These are phyloP conservation scores for Aegilops longissima DNA, from an alignment of 176 grass and related monocot species.

Conservation along the genomic window DNA sequence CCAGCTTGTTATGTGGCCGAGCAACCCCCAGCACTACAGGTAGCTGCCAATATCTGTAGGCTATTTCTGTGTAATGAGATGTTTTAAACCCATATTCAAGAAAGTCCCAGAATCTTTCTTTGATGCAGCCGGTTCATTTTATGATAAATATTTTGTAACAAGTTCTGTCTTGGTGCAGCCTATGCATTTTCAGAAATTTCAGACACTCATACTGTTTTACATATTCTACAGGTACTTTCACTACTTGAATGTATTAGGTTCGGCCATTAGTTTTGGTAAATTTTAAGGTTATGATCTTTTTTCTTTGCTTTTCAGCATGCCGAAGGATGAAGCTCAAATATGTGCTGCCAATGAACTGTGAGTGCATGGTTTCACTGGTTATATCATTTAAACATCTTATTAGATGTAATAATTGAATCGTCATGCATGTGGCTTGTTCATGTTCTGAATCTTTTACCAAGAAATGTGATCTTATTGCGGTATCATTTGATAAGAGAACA, in stretches of 20 bases:
- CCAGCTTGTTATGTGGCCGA: slow-evolving; percentile 77
- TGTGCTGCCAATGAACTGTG: slow-evolving; percentile 88
- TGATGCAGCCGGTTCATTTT: neutral
- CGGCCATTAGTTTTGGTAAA: neutral
- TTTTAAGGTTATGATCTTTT: slow-evolving; percentile 11
- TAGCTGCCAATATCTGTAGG: slow-evolving; percentile 13
- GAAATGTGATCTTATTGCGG: neutral
- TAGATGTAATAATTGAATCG: too few relatives aligned
- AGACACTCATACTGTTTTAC: slow-evolving; percentile 69
- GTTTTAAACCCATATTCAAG: neutral
- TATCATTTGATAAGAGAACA: slow-evolving; percentile 7
- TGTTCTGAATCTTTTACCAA: slow-evolving; percentile 26
- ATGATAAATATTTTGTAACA: neutral
- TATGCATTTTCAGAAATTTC: slow-evolving; percentile 71
- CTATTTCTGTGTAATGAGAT: neutral
- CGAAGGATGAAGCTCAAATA: slow-evolving; percentile 94
- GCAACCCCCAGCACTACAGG: slow-evolving; percentile 59
- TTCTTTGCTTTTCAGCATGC: slow-evolving; percentile 72
- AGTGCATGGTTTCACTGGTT: slow-evolving; percentile 22
- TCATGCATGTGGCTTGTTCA: neutral
- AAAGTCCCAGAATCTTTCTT: neutral
- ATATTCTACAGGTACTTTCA: slow-evolving; percentile 91
- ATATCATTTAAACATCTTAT: slow-evolving; percentile 26
- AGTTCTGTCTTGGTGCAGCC: slow-evolving; percentile 60
- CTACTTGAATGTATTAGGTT: slow-evolving; percentile 6